Base-by-base conservation (phyloP, 768 basidiomycete genomes). In the Naematelia aurantialba region DNA sequence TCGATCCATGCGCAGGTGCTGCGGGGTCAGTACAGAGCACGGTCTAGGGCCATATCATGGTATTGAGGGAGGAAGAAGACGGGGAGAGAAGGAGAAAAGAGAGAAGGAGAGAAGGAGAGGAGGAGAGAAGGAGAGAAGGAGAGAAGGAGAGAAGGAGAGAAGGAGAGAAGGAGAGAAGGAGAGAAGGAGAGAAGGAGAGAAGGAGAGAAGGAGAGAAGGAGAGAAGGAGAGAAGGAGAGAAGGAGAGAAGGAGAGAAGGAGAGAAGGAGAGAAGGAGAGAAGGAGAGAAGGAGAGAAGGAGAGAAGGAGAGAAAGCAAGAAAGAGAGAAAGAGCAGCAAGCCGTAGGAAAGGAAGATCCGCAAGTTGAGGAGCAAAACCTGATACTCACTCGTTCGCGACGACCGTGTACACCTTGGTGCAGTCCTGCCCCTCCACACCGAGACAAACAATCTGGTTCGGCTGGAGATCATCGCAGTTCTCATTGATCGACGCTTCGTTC, bases 181-280 rank as follows among this genome's bases (percentile, higher is more conserved):
- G n/a, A 56, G 24, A 5, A 42, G 50, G 10, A 31, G n/a, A n/a
- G n/a, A n/a, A n/a, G 97, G 1, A 86, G 85, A 56, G 84, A 86
- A 83, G 87, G 86, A 5, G 69, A 89, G 46, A 86, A 89, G 54
- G 76, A 77, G 31, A 76, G 97, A 1, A 86, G 85, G 56, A 84
- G 86, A 83, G 87, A 86, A 5, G 69, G 89, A 46, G 86, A 89
- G 54, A 76, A 77, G 31, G 76, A 97, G 1, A 86, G 85, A 56
- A 84, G 86, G 8, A 39, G 17, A 39, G 46, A 14, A 22, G 25
- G 24, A 30, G 31, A n/a, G n/a, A n/a, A n/a, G n/a, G 10, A 21
- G 21, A 19, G 46, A 10, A 45, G 10, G 11, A 29, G 27, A n/a
- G 8, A 2, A 12, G 97, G 1, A 86, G 85, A 56, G 84, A 86